Evolutionary conservation across 1,284 basidiomycete genomes (phyloP).

Genomic region (Ustilago cynodontis): DNA sequence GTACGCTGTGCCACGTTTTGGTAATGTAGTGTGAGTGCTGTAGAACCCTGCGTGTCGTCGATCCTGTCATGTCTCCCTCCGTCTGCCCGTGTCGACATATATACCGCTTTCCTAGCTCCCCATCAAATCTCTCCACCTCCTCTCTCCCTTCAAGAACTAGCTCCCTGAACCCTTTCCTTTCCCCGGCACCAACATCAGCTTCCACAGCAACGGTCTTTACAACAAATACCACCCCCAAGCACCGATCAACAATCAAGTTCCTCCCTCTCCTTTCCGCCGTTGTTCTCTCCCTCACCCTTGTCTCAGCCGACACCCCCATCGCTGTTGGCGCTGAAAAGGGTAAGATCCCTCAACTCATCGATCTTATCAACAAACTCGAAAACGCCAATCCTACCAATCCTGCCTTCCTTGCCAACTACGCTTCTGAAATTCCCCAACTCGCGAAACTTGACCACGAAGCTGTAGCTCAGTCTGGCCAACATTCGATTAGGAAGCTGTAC

Average conservation of each 20-base stretch:
- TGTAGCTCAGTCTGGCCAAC: slow-evolving; percentile 15
- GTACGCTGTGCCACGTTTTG: not conserved
- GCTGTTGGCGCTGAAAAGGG: slow-evolving; percentile 24
- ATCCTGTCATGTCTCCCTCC: no score
- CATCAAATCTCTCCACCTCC: slow-evolving; percentile 3
- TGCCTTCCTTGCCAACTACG: slow-evolving; percentile 10
- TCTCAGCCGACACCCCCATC: slow-evolving; percentile 22
- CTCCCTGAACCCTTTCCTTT: not conserved
- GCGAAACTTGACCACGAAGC: slow-evolving; percentile 32
- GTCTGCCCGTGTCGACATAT: no score
- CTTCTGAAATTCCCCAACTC: slow-evolving; percentile 13
- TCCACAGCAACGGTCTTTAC: slow-evolving; percentile 31
- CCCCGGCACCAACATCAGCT: slow-evolving; percentile 8
- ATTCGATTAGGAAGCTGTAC: slow-evolving; percentile 20
- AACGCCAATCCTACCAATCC: slow-evolving; percentile 23
- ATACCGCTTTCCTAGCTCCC: slow-evolving; percentile 7
- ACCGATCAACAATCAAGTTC: slow-evolving; percentile 33
- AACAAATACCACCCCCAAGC: no score
- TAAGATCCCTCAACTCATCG: slow-evolving; percentile 31
- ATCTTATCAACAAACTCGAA: slow-evolving; percentile 38
- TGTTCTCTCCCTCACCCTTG: slow-evolving; percentile 18
- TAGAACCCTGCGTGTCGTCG: not conserved
- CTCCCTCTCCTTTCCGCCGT: slow-evolving; percentile 29
- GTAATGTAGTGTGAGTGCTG: not conserved
- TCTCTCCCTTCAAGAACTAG: slow-evolving; percentile 12